Conservation (phyloP, 148 eudicot species). For the Fagopyrum homotropicum region DNA sequence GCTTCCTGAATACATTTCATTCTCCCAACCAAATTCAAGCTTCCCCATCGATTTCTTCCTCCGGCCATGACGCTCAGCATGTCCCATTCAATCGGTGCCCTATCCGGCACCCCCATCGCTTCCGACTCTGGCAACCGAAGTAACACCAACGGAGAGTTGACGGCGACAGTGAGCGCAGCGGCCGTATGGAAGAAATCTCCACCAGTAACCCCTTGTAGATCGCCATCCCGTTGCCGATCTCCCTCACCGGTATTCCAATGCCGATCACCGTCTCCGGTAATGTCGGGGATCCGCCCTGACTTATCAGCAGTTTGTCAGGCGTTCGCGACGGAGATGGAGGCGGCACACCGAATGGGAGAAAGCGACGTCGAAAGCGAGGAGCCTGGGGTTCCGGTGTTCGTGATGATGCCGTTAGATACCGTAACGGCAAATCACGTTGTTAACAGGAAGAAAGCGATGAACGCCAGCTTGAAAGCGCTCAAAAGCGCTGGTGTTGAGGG, state of each 20-base stretch:
- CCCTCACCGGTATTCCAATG: background rate
- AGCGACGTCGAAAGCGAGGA: background rate
- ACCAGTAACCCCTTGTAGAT: background rate
- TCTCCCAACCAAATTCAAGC: too few species aligned
- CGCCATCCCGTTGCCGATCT: background rate
- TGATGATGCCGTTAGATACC: slow-evolving; percentile 93
- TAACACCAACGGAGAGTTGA: background rate
- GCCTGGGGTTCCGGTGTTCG: slow-evolving; percentile 83
- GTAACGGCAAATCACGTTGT: slow-evolving; percentile 59
- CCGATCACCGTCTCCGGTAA: background rate
- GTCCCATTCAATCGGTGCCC: slow-evolving; percentile 1
- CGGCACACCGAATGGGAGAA: background rate
- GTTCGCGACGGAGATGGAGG: slow-evolving; percentile 12
- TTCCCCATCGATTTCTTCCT: background rate
- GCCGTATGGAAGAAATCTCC: slow-evolving; percentile 9
- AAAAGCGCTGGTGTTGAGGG: slow-evolving; percentile 89
- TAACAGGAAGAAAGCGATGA: slow-evolving; percentile 77
- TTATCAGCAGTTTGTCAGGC: background rate
- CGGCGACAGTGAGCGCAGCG: slow-evolving; percentile 8
- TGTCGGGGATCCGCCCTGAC: background rate
- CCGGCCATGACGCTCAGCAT: slow-evolving; percentile 1
- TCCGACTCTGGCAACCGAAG: background rate
- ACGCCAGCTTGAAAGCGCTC: slow-evolving; percentile 68
- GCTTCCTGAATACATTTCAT: too few species aligned
- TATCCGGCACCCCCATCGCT: background rate